phyloP scores from a whole-genome alignment of 768 basidiomycete genomes.

The Infundibulicybe gibba region DNA sequence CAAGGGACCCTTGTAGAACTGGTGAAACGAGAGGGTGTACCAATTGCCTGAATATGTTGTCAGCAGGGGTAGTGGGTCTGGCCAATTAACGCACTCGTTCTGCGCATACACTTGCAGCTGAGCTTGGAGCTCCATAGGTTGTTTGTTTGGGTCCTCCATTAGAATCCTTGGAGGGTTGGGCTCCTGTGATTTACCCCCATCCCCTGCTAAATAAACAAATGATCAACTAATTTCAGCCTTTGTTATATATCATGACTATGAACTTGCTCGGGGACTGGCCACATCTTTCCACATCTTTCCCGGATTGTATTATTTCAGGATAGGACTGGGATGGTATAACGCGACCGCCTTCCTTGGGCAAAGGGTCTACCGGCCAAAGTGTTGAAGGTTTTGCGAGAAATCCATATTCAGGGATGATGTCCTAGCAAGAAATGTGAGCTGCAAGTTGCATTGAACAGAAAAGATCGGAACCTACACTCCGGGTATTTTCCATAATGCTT shows the following conservation, averaged over 20 bases:
- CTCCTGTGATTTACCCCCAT: conserved; percentile 36
- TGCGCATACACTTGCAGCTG: conserved; percentile 76
- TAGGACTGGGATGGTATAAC: conserved; percentile 32
- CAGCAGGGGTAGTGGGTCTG: conserved; percentile 2
- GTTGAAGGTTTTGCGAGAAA: conserved; percentile 59
- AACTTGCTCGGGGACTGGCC: background rate
- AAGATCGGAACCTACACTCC: conserved; percentile 40
- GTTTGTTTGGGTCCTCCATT: conserved; percentile 40
- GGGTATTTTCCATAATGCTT: conserved; percentile 63
- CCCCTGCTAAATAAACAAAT: conserved; percentile 8
- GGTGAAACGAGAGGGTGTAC: conserved; percentile 74
- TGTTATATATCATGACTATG: no score
- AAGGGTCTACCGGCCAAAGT: conserved; percentile 50
- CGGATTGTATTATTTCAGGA: conserved; percentile 21
- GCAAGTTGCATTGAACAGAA: background rate
- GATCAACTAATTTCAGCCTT: background rate
- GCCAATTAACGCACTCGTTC: conserved; percentile 54
- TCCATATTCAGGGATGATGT: conserved; percentile 63
- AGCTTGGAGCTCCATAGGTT: conserved; percentile 46
- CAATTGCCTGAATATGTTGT: conserved; percentile 38
- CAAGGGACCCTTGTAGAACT: conserved; percentile 65
- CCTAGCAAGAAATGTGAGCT: conserved; percentile 32
- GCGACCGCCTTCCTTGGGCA: conserved; percentile 27
- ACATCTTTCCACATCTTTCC: conserved; percentile 24
- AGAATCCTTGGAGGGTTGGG: conserved; percentile 55